phyloP scores from a whole-genome alignment of 164 flowering plant species.

The Litsea cubeba region DNA sequence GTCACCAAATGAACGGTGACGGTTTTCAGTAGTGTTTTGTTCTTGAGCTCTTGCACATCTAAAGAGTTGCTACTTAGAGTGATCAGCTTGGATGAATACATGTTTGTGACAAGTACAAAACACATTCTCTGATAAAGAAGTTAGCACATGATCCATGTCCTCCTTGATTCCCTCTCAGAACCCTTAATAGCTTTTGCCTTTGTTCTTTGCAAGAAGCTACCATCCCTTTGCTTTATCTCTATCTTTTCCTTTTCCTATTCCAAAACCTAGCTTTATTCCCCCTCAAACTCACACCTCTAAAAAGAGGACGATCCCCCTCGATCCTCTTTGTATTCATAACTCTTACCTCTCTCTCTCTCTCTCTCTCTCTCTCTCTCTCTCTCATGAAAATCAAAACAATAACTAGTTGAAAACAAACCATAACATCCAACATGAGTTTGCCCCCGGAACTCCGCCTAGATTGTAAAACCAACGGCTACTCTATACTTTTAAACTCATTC shows the following conservation, averaged over 20 bases:
- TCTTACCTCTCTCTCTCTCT: constrained; percentile 11
- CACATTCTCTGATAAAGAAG: background rate
- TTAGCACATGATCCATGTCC: constrained; percentile 50
- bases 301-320: constrained; percentile 52
- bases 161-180: constrained; percentile 39
- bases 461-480: constrained; percentile 60
- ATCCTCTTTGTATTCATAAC: constrained; percentile 80
- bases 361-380: background rate
- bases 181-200: constrained; percentile 29
- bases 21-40: too few relatives aligned
- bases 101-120: background rate
- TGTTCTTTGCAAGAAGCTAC: constrained; percentile 77
- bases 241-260: constrained; percentile 29
- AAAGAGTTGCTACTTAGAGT: background rate
- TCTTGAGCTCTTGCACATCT: too few relatives aligned
- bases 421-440: constrained; percentile 38
- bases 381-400: constrained; percentile 5
- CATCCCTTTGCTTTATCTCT: constrained; percentile 33
- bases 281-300: constrained; percentile 52
- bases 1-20: too few relatives aligned
- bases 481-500: constrained; percentile 64
- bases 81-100: background rate
- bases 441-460: constrained; percentile 66
- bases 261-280: constrained; percentile 48
- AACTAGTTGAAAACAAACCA: background rate